phyloP scores from a whole-genome alignment of 2,329 filamentous ascomycete genomes.

The Alternaria sp. region DNA sequence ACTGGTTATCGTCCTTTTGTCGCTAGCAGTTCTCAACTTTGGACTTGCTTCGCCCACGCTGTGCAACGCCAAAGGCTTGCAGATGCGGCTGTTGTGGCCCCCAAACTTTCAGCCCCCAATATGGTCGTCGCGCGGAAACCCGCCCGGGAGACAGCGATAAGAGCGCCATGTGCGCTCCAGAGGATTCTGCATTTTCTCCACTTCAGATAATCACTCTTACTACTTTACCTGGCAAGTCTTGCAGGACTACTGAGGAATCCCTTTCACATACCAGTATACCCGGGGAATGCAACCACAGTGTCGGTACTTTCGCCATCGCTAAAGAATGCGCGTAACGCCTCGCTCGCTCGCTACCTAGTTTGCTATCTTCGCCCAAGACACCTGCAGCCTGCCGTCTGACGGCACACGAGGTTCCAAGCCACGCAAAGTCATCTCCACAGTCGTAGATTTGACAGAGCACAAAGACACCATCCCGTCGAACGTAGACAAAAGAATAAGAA shows the following conservation, averaged over 20 bases:
- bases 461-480: background rate
- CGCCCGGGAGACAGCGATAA: background rate
- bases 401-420: background rate
- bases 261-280: background rate
- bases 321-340: background rate
- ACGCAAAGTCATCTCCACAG: background rate
- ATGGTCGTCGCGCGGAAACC: background rate
- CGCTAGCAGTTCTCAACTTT: no score
- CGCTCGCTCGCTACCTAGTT: background rate
- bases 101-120: constrained; percentile 16
- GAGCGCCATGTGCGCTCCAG: background rate
- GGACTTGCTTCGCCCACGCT: background rate
- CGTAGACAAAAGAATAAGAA: background rate
- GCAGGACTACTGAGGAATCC: background rate
- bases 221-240: background rate
- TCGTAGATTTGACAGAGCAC: background rate
- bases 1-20: background rate
- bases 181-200: background rate
- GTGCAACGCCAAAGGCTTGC: background rate
- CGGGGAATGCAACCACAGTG: background rate
- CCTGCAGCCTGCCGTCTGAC: background rate
- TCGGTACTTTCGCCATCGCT: background rate
- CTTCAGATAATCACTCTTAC: background rate
- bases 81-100: constrained; percentile 6
- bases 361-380: background rate